These are phyloP conservation scores for Penicillium frequentans DNA, from an alignment of 2,329 filamentous ascomycete genomes.

Conservation along the genomic window DNA sequence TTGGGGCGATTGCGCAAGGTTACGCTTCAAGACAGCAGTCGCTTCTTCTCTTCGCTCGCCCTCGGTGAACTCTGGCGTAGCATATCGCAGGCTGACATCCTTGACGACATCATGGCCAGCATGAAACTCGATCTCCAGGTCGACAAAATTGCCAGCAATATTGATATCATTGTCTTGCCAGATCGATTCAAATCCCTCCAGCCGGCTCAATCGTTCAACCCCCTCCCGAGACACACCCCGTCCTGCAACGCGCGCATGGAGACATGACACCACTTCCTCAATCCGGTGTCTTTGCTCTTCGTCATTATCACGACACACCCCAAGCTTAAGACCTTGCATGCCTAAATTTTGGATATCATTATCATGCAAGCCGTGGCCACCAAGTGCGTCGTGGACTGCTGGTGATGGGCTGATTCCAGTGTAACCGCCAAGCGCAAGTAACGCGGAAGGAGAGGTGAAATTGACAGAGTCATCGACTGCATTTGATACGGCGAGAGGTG, in stretches of 20 bases:
- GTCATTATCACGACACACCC: slow-evolving; percentile 39
- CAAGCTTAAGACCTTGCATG: slow-evolving; percentile 40
- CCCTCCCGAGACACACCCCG: slow-evolving; percentile 46
- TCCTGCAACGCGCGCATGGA: slow-evolving; percentile 43
- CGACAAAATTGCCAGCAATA: slow-evolving; percentile 48
- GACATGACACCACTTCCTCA: slow-evolving; percentile 41
- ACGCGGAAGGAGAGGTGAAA: slow-evolving; percentile 47
- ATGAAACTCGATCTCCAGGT: slow-evolving; percentile 48
- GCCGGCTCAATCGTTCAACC: slow-evolving; percentile 42
- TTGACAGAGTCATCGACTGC: slow-evolving; percentile 43
- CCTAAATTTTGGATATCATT: slow-evolving; percentile 40
- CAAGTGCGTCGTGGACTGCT: slow-evolving; percentile 37
- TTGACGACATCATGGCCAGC: slow-evolving; percentile 41
- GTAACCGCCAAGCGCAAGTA: slow-evolving; percentile 45
- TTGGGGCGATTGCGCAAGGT: slow-evolving; percentile 35
- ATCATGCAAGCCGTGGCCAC: slow-evolving; percentile 38
- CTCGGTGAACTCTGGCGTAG: slow-evolving; percentile 41
- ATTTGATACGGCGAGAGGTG: slow-evolving; percentile 40
- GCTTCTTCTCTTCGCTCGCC: slow-evolving; percentile 44
- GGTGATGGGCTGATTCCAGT: slow-evolving; percentile 43
- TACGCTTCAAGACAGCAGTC: slow-evolving; percentile 43
- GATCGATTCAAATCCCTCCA: slow-evolving; percentile 48
- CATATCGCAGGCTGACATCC: slow-evolving; percentile 45
- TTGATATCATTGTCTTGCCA: slow-evolving; percentile 49
- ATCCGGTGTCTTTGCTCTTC: slow-evolving; percentile 44